These are phyloP conservation scores for Phytopythium oedochilum DNA, from an alignment of 352 stramenopile genomes.

Conservation along the genomic window DNA sequence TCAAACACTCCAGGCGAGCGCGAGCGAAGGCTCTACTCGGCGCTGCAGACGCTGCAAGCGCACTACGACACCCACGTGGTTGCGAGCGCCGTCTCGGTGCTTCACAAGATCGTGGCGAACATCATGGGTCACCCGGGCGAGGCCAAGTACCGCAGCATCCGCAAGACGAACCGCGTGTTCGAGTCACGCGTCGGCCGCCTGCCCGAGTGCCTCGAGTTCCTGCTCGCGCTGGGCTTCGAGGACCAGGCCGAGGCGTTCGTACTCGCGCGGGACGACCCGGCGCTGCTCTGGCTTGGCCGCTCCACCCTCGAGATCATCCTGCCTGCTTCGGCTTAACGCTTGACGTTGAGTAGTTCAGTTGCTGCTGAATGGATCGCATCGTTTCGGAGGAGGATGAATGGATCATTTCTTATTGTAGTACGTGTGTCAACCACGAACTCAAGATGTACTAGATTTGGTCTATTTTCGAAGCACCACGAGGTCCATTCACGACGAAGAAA, in stretches of 20 bases:
- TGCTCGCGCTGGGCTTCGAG: constrained; percentile 60
- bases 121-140: constrained; percentile 53
- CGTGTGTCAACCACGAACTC: too few relatives aligned
- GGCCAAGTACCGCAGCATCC: constrained; percentile 59
- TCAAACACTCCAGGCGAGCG: constrained; percentile 58
- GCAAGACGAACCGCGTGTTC: constrained; percentile 64
- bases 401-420: too few relatives aligned
- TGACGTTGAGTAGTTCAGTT: too few relatives aligned
- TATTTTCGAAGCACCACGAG: too few relatives aligned
- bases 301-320: constrained; percentile 54
- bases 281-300: constrained; percentile 65
- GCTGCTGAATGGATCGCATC: too few relatives aligned
- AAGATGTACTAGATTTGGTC: too few relatives aligned
- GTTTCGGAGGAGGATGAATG: too few relatives aligned
- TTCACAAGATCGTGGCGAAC: constrained; percentile 75
- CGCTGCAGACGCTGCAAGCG: constrained; percentile 30
- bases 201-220: constrained; percentile 61
- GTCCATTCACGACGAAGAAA: too few relatives aligned
- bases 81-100: constrained; percentile 27
- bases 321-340: constrained; percentile 9
- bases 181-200: constrained; percentile 34
- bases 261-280: constrained; percentile 52
- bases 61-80: constrained; percentile 28
- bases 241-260: constrained; percentile 51
- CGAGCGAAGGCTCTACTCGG: constrained; percentile 42